Percentiles rank a stretch among this genome's conserved stretches.
These are phyloP conservation scores for Thelephora aurantiotincta DNA, from an alignment of 768 basidiomycete genomes.

Conservation along the genomic window DNA sequence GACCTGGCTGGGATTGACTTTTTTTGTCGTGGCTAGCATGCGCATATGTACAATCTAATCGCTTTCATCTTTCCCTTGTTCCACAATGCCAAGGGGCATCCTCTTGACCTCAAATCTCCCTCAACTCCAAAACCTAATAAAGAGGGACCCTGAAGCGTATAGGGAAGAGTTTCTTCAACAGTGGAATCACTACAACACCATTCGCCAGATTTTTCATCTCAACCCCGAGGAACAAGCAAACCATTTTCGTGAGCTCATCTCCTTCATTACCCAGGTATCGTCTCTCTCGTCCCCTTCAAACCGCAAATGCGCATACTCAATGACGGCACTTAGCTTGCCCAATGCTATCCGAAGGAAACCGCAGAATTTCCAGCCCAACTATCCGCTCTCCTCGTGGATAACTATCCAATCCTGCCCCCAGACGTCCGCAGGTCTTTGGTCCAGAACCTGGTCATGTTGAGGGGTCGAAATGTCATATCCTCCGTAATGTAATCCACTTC, in stretches of 20 bases:
- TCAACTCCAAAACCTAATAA: slow-evolving; percentile 93
- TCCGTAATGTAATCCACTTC: slow-evolving; percentile 65
- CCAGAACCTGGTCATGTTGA: slow-evolving; percentile 83
- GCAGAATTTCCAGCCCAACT: slow-evolving; percentile 74
- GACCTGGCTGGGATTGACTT: neutral
- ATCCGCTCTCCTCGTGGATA: slow-evolving; percentile 63
- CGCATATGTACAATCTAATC: neutral
- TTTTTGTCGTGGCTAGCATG: neutral
- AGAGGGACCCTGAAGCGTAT: slow-evolving; percentile 81
- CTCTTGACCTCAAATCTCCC: slow-evolving; percentile 84
- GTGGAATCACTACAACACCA: slow-evolving; percentile 89
- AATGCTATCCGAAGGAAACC: slow-evolving; percentile 88
- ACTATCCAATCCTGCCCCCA: slow-evolving; percentile 57
- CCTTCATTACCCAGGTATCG: slow-evolving; percentile 76
- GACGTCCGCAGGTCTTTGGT: slow-evolving; percentile 79
- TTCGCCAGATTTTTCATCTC: slow-evolving; percentile 71
- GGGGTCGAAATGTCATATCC: slow-evolving; percentile 85
- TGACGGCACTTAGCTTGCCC: slow-evolving; percentile 43
- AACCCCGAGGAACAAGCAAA: slow-evolving; percentile 77
- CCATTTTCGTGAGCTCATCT: slow-evolving; percentile 75
- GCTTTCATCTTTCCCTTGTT: neutral
- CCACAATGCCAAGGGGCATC: slow-evolving; percentile 45
- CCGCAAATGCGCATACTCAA: neutral
- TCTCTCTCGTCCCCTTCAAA: neutral
- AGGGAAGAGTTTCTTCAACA: slow-evolving; percentile 94